Conservation (phyloP, 371 early-diverging fungal species). For the Apophysomyces trapeziformis region DNA sequence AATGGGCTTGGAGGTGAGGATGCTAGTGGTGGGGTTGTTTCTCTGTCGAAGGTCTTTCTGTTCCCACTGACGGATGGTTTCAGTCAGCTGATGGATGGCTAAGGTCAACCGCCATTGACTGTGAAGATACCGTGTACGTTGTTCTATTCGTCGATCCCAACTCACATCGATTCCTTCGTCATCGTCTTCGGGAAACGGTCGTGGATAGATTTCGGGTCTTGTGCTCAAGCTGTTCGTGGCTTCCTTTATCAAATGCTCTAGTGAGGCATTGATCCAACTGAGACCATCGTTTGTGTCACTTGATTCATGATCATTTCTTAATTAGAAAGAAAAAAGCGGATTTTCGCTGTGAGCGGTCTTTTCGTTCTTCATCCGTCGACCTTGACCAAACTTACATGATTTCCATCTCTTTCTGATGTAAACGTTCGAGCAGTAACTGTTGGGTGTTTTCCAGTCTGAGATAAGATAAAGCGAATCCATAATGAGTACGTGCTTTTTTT, state of each 20-base stretch:
- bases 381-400: neutral
- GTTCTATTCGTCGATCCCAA: constrained; percentile 19
- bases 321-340: neutral
- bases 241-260: constrained; percentile 27
- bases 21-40: neutral
- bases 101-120: constrained; percentile 22
- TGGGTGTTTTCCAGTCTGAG: neutral
- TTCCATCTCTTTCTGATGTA: neutral
- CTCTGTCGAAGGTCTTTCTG: neutral
- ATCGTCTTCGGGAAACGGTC: neutral
- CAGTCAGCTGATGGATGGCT: constrained; percentile 19
- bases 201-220: constrained; percentile 6
- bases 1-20: constrained; percentile 5
- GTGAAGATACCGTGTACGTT: constrained; percentile 19
- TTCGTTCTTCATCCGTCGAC: neutral
- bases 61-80: constrained; percentile 16
- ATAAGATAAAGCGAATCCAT: no score
- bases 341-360: neutral
- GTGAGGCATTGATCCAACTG: constrained; percentile 24
- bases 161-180: constrained; percentile 7
- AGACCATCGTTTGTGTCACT: constrained; percentile 24
- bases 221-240: constrained; percentile 20
- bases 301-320: constrained; percentile 6
- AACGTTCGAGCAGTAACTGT: neutral
- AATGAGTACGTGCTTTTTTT: no score